phyloP scores from a whole-genome alignment of 179 eudicot genomes.

The Sideroxylon spinosum region DNA sequence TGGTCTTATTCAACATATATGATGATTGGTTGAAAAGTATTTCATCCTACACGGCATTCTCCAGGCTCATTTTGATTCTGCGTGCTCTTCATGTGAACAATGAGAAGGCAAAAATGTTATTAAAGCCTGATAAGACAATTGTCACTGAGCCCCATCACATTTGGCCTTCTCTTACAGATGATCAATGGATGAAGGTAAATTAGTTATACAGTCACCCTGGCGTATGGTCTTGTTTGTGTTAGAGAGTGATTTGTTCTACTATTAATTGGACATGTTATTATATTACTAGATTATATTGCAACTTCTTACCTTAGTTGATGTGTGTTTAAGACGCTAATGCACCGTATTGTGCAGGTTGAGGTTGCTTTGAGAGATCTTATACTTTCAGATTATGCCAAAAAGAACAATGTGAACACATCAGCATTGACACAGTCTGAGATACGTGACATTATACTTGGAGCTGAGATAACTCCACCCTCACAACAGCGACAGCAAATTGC shows the following conservation, averaged over 20 bases:
- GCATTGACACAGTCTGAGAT: slow-evolving; percentile 96
- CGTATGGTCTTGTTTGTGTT: neutral
- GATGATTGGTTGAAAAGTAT: slow-evolving; percentile 99
- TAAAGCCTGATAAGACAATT: slow-evolving; percentile 94
- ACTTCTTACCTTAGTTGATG: too few species aligned
- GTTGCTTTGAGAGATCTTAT: slow-evolving; percentile 97
- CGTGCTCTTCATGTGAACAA: slow-evolving; percentile 98
- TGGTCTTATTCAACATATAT: slow-evolving; percentile 96
- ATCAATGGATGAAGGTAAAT: slow-evolving; percentile 96
- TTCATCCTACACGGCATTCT: slow-evolving; percentile 98
- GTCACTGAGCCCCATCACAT: slow-evolving; percentile 97
- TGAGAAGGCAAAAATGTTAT: slow-evolving; percentile 97
- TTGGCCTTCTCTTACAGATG: slow-evolving; percentile 93
- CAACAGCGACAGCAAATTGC: slow-evolving; percentile 99
- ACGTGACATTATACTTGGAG: slow-evolving; percentile 97
- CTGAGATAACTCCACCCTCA: slow-evolving; percentile 96
- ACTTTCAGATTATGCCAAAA: slow-evolving; percentile 96
- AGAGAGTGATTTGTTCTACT: neutral
- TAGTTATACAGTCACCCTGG: neutral
- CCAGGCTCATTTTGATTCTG: slow-evolving; percentile 84
- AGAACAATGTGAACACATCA: slow-evolving; percentile 96
- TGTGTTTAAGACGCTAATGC: neutral
- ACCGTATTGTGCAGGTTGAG: slow-evolving; percentile 59
- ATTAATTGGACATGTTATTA: too few species aligned
- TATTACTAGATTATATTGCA: too few species aligned